Percentiles rank a stretch among this genome's conserved stretches.
phyloP scores from a whole-genome alignment of 305 asterid species.

The Rubia tinctorum region DNA sequence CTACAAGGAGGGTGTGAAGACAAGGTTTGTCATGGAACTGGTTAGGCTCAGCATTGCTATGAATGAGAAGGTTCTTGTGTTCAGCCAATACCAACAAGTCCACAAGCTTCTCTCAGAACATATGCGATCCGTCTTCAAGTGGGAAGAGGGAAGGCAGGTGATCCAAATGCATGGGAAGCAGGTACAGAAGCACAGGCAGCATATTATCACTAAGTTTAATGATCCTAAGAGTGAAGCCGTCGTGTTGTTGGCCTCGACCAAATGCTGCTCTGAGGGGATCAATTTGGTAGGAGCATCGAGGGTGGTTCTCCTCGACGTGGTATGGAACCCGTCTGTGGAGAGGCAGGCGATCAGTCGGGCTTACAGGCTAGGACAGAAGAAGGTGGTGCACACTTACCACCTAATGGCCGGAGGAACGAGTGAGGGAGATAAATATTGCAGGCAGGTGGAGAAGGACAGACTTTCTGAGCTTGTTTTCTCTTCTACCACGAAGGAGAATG shows the following conservation, averaged over 20 bases:
- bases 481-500: constrained; percentile 26
- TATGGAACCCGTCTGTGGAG: constrained; percentile 66
- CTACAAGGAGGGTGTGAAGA: constrained; percentile 45
- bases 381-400: constrained; percentile 55
- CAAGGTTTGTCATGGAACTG: constrained; percentile 51
- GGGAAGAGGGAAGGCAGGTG: constrained; percentile 44
- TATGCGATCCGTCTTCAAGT: constrained; percentile 26
- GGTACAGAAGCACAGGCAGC: constrained; percentile 48
- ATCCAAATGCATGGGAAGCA: constrained; percentile 45
- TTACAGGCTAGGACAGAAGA: constrained; percentile 56
- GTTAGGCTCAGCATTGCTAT: constrained; percentile 33
- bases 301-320: constrained; percentile 58
- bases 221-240: constrained; percentile 38
- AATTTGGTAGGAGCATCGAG: constrained; percentile 71
- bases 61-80: constrained; percentile 53
- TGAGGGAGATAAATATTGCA: constrained; percentile 50
- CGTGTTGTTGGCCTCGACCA: constrained; percentile 64
- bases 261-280: constrained; percentile 68
- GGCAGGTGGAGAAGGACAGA: constrained; percentile 55
- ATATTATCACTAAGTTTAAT: constrained; percentile 42
- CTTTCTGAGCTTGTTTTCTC: constrained; percentile 53
- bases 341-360: constrained; percentile 65
- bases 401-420: constrained; percentile 51
- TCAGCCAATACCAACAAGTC: constrained; percentile 51
- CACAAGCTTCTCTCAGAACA: constrained; percentile 43